Evolutionary conservation across 495 filamentous ascomycete genomes (phyloP).

Genomic region (Penicillium nucicola): DNA sequence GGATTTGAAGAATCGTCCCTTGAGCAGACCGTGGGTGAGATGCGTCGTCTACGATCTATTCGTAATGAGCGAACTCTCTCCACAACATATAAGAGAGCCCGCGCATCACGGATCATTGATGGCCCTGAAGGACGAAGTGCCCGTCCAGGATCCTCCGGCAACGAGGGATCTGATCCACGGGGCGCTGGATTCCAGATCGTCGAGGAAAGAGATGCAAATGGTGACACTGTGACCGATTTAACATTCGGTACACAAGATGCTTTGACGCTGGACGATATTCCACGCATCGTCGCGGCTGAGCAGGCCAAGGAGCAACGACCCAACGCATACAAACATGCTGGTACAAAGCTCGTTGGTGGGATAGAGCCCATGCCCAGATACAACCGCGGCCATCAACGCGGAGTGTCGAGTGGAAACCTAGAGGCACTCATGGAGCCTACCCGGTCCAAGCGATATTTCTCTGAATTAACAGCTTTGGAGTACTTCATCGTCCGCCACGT

Average conservation of each 20-base stretch:
- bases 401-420: slow-evolving; percentile 64
- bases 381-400: slow-evolving; percentile 74
- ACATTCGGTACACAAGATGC: slow-evolving; percentile 89
- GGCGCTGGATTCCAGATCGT: slow-evolving; percentile 73
- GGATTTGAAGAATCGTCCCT: slow-evolving; percentile 70
- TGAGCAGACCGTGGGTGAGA: slow-evolving; percentile 93
- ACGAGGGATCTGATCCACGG: slow-evolving; percentile 54
- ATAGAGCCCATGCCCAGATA: slow-evolving; percentile 65
- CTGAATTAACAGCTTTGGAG: slow-evolving; percentile 90
- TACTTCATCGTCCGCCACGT: slow-evolving; percentile 97
- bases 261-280: slow-evolving; percentile 92
- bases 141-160: slow-evolving; percentile 76
- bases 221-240: slow-evolving; percentile 68
- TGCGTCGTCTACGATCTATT: slow-evolving; percentile 85
- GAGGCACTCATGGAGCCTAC: slow-evolving; percentile 32
- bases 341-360: slow-evolving; percentile 64
- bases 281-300: slow-evolving; percentile 92
- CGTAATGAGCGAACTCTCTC: slow-evolving; percentile 91
- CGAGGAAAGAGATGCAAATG: slow-evolving; percentile 74
- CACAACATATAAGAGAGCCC: slow-evolving; percentile 83
- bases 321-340: slow-evolving; percentile 74
- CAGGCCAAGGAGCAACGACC: slow-evolving; percentile 90
- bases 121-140: slow-evolving; percentile 77
- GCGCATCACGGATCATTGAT: slow-evolving; percentile 89
- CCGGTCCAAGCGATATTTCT: slow-evolving; percentile 80